Base-by-base conservation (phyloP, 208 protist species). In the Strigomonas culicis region DNA sequence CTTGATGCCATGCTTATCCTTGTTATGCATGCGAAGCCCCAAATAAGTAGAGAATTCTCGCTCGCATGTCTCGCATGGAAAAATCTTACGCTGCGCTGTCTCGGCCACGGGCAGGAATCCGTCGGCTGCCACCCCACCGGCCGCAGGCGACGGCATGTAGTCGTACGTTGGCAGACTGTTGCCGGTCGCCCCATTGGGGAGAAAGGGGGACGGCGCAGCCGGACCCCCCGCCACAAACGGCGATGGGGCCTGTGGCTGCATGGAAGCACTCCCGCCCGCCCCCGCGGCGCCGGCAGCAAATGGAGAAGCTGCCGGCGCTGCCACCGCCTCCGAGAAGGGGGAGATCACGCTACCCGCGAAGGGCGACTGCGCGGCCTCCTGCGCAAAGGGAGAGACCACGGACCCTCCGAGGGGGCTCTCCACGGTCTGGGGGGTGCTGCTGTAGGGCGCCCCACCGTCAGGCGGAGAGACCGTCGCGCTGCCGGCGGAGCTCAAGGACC, bases 1-100 rank as follows among this genome's bases (percentile, higher is more conserved):
- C 55, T 83, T 68, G 49, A 90, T 46, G 22, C 56, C 66, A 66
- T 96, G 90, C 44, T 96, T 96, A 1, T 79, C 80, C 68, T 92
- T 88, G 60, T 70, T 79, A 66, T 96, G 90, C 86, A 92, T 91
- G 34, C 80, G 78, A 31, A 90, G 50, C 0, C 82, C 87, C 1
- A 83, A 67, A 51, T 87, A 70, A 4, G 74, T 77, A n/a, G 74
- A 67, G 51, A 94, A 96, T 10, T 31, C 67, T 46, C 77, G 74
- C 28, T 80, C 80, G 67, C 90, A 96, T 21, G 67, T 55, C 0
- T 68, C 46, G 66, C 90, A 96, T 32, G 68, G 24, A 11, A 63
- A 43, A n/a, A n/a, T n/a, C n/a, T n/a, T n/a, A n/a, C n/a, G n/a
- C n/a, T n/a, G n/a, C n/a, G n/a, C n/a, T n/a, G n/a, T n/a, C n/a